Conservation (phyloP, 2,329 filamentous ascomycete genomes). For the Neopestalotiopsis sp. region DNA sequence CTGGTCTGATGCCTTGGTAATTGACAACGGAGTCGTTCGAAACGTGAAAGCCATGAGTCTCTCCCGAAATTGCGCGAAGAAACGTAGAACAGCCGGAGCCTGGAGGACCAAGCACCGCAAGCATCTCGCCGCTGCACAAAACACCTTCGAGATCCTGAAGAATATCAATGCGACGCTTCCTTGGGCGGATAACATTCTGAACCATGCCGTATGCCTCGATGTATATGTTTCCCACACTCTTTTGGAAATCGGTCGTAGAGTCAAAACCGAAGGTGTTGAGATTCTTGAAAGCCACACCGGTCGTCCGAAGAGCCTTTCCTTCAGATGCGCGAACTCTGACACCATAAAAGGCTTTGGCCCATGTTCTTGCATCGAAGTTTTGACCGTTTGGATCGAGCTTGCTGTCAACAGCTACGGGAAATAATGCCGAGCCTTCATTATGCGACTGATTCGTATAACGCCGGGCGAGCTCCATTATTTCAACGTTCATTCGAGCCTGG, state of each 20-base stretch:
- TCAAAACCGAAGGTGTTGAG: conserved; percentile 44
- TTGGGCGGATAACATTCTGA: background rate
- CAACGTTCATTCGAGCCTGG: too few relatives aligned
- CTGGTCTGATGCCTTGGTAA: conserved; percentile 41
- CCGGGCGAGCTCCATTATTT: too few relatives aligned
- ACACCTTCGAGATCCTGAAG: conserved; percentile 57
- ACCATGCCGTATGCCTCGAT: too few relatives aligned
- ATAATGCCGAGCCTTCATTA: too few relatives aligned
- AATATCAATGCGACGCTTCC: conserved; percentile 50
- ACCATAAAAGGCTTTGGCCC: too few relatives aligned
- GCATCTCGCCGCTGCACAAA: conserved; percentile 55
- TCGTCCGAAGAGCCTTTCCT: too few relatives aligned
- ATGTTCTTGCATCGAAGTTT: too few relatives aligned
- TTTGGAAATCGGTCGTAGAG: conserved; percentile 42
- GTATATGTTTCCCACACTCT: too few relatives aligned
- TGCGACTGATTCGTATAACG: too few relatives aligned
- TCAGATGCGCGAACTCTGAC: too few relatives aligned
- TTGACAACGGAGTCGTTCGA: background rate
- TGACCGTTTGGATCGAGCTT: too few relatives aligned
- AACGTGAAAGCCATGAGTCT: conserved; percentile 51
- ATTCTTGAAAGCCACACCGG: conserved; percentile 43
- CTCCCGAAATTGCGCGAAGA: conserved; percentile 60
- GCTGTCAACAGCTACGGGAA: too few relatives aligned
- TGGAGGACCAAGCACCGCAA: conserved; percentile 49
- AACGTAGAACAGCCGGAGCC: conserved; percentile 63